Percentiles rank a stretch among this genome's conserved stretches.
These are phyloP conservation scores for Wickerhamiella brachini DNA, from an alignment of 805 yeast species.

Conservation along the genomic window DNA sequence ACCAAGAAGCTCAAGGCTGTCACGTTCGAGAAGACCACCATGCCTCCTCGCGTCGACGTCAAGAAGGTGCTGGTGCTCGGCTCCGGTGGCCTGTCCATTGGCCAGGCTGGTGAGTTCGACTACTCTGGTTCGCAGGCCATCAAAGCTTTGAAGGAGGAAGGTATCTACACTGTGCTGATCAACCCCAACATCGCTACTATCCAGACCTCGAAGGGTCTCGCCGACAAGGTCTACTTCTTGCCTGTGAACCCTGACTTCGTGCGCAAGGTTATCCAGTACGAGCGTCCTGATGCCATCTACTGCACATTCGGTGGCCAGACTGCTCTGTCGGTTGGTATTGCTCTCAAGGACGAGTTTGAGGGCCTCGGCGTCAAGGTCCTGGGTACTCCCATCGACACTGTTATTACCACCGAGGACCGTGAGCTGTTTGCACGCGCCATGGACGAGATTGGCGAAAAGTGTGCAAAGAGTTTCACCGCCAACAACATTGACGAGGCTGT, in stretches of 20 bases:
- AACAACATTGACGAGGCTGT: constrained; percentile 67
- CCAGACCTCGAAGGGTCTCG: constrained; percentile 94
- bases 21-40: constrained; percentile 46
- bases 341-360: constrained; percentile 89
- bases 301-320: constrained; percentile 99
- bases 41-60: constrained; percentile 38
- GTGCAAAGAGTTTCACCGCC: constrained; percentile 89
- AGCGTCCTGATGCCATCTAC: constrained; percentile 93
- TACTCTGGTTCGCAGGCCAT: constrained; percentile 98
- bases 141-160: constrained; percentile 95
- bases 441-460: constrained; percentile 89
- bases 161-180: constrained; percentile 87
- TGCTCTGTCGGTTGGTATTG: constrained; percentile 90
- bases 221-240: constrained; percentile 93
- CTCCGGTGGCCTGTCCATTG: constrained; percentile 96
- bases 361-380: constrained; percentile 82
- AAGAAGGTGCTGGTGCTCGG: constrained; percentile 91
- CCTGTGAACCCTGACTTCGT: constrained; percentile 98
- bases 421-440: constrained; percentile 88
- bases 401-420: constrained; percentile 96
- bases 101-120: constrained; percentile 99
- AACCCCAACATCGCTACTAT: constrained; percentile 98
- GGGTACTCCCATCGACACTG: constrained; percentile 93
- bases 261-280: constrained; percentile 85
- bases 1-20: constrained; percentile 50